Conservation (phyloP, 2,329 filamentous ascomycete species). For the Colletotrichum destructivum region DNA sequence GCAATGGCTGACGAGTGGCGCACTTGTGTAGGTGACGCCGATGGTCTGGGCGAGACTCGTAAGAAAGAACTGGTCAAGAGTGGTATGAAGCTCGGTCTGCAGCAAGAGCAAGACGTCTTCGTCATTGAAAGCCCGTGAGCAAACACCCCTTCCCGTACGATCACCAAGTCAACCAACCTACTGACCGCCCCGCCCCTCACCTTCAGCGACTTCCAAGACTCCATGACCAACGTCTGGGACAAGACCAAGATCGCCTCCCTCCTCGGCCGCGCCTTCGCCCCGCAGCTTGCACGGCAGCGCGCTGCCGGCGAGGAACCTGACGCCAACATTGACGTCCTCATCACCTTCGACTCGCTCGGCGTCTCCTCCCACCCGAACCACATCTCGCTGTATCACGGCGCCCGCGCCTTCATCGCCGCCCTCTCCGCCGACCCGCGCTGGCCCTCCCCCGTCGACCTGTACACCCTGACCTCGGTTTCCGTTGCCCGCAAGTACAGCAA, state of each 20-base stretch:
- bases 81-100: conserved; percentile 81
- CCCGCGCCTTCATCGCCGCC: conserved; percentile 77
- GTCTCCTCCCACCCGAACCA: conserved; percentile 95
- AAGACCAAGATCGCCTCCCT: conserved; percentile 78
- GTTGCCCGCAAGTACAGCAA: conserved; percentile 86
- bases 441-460: conserved; percentile 84
- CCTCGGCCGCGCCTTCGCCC: conserved; percentile 81
- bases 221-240: conserved; percentile 87
- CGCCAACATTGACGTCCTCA: conserved; percentile 81
- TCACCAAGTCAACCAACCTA: conserved; percentile 4
- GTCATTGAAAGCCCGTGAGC: conserved; percentile 84
- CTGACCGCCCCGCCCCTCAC: conserved; percentile 1
- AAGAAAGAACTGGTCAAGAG: conserved; percentile 88
- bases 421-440: conserved; percentile 76
- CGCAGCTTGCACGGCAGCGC: conserved; percentile 64
- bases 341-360: conserved; percentile 90
- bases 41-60: conserved; percentile 86
- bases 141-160: conserved; percentile 9
- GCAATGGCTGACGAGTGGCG: conserved; percentile 31
- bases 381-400: conserved; percentile 88
- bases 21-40: conserved; percentile 77
- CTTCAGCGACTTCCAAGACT: conserved; percentile 83
- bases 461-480: conserved; percentile 83
- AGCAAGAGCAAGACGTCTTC: conserved; percentile 83
- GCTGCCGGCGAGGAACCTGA: conserved; percentile 55